Base-by-base conservation (phyloP, 495 filamentous ascomycete genomes). In the Talaromyces adpressus region DNA sequence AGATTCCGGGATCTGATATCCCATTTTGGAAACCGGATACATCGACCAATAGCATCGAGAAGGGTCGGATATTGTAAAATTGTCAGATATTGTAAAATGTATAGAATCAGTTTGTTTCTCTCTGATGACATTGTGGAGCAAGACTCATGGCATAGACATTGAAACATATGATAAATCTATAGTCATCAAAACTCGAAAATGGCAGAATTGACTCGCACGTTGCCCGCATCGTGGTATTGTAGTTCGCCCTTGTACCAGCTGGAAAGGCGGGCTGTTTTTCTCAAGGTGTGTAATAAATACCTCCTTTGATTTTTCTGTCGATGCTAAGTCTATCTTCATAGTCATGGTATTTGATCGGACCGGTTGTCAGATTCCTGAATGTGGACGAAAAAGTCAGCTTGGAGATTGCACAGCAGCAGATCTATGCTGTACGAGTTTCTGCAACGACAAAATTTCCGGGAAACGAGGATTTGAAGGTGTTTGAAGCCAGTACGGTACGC, bases 321-420 rank as follows among this genome's bases (percentile, higher is more conserved):
- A 22, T 56, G 3, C 52, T 56, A 29, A 56, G 11, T 56, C 6
- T 6, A 25, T 27, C 11, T 14, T 22, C 1, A 49, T 61, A 86
- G 82, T 79, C 84, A 30, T 87, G 84, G 84, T 84, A 87, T 70
- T 73, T 86, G 32, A 76, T 87, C n/a, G 84, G 84, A n/a, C 84
- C 84, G 0, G 73, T 85, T 18, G 85, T 82, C 18, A 70, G 79
- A 62, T 87, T 87, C 68, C 72, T 76, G 51, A 68, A 70, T 8
- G 67, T 73, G 22, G 73, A 74, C 4, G 78, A 82, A 60, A 73
- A 74, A 51, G 75, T 84, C 9, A 63, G 69, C 14, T 87, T 86
- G 68, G 84, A 87, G 59, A 74, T 86, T 49, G 83, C 84, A 1
- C 84, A 85, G 69, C 72, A 81, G 29, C 68, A 71, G 1, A 69